phyloP scores from a whole-genome alignment of 306 rosid species.

The Vigna nakashimae region DNA sequence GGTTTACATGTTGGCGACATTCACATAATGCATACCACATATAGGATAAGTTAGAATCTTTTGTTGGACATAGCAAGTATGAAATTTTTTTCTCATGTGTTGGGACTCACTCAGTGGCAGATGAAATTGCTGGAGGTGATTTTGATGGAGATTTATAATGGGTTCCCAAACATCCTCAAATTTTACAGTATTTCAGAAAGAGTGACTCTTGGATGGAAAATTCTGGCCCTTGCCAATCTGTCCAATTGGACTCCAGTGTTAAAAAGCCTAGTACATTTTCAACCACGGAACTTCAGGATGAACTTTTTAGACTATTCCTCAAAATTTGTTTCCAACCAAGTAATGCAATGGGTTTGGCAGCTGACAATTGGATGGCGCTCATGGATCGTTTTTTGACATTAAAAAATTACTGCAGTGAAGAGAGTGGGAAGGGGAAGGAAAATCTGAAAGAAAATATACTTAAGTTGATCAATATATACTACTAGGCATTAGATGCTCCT shows the following conservation, averaged over 20 bases:
- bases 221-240: constrained; percentile 31
- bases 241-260: constrained; percentile 16
- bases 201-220: constrained; percentile 73
- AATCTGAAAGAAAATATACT: constrained; percentile 52
- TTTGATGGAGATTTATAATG: constrained; percentile 90
- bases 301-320: constrained; percentile 63
- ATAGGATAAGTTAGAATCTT: constrained; percentile 55
- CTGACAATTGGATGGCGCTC: constrained; percentile 70
- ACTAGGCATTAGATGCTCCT: constrained; percentile 80
- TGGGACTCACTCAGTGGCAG: constrained; percentile 80
- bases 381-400: constrained; percentile 68
- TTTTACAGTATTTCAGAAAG: neutral
- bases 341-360: constrained; percentile 55
- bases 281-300: constrained; percentile 54
- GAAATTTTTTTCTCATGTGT: constrained; percentile 80
- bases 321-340: constrained; percentile 72
- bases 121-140: constrained; percentile 87
- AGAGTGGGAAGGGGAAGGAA: neutral
- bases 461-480: constrained; percentile 64
- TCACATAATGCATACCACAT: constrained; percentile 64
- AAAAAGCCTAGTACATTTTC: constrained; percentile 49
- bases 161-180: constrained; percentile 74
- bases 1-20: constrained; percentile 88
- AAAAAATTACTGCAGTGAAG: constrained; percentile 29
- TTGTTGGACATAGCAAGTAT: constrained; percentile 70